Base-by-base conservation (phyloP, 2,329 filamentous ascomycete genomes). In the Hypomyces perniciosus region DNA sequence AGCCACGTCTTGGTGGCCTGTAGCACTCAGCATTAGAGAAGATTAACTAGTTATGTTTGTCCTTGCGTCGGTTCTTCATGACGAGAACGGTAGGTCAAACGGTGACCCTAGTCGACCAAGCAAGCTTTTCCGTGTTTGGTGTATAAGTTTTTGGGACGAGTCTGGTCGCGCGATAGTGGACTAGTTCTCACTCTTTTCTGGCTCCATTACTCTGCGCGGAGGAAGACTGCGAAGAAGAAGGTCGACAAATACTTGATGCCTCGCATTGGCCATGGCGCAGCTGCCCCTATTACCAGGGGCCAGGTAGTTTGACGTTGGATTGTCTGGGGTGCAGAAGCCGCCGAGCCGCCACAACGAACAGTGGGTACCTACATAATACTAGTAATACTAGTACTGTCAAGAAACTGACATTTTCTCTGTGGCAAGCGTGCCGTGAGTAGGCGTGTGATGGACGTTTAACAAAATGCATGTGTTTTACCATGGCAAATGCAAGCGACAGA, bases 251-350 rank as follows among this genome's bases (percentile, higher is more conserved):
- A 20, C 20, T 20, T 20, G 2, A 20, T 20, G 20, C 20, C 20
- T 20, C 20, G 3, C 20, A 20, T 20, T n/a, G 35, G 35, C 20
- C 35, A 38, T 38, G 35, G 20, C 20, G 20, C 20, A 20, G 20
- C 20, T 20, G n/a, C 35, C 20, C 35, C 35, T 20, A 38, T 38
- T 12, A 38, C 35, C 35, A 38, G 35, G 35, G 35, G n/a, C n/a
- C 12, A 13, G 31, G 30, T 30, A 34, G 38, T 43, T 49, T 39
- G 40, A 27, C 28, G 37, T 35, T 35, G 8, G 12, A 8, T 46
- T 44, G 51, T 53, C 51, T 53, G 51, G 51, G 51, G 51, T 53
- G 34, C 51, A 53, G 51, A 45, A 45, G 46, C 45, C 39, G 38
- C 45, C 40, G 48, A 31, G 39, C 49, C 20, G 20, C 20, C 20